Evolutionary conservation across 2,329 filamentous ascomycete genomes (phyloP).

Genomic region (Juglanconis oblonga): DNA sequence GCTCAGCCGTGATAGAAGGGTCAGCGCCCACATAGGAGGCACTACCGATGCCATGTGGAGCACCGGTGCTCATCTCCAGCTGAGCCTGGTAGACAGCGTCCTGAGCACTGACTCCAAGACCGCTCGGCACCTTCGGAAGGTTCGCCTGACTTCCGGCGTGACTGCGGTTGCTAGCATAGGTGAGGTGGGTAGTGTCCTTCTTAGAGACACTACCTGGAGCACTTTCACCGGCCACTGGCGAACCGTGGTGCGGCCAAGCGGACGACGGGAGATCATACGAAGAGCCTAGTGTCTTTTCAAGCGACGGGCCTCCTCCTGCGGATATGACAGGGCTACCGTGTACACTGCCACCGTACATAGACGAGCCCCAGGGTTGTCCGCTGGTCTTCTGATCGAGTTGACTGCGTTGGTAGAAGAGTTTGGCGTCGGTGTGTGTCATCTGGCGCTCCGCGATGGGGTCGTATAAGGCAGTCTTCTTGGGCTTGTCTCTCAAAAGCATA

Average conservation of each 20-base stretch:
- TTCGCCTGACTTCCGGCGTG: slow-evolving; percentile 15
- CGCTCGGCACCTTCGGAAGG: slow-evolving; percentile 5
- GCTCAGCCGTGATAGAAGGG: slow-evolving; percentile 76
- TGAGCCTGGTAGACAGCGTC: slow-evolving; percentile 23
- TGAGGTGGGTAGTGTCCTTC: slow-evolving; percentile 17
- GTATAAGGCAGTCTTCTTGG: slow-evolving; percentile 79
- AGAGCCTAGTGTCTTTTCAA: slow-evolving; percentile 12
- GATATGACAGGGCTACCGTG: slow-evolving; percentile 45
- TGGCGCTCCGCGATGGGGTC: slow-evolving; percentile 92
- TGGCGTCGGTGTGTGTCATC: slow-evolving; percentile 90
- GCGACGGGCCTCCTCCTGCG: slow-evolving; percentile 6
- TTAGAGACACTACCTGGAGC: slow-evolving; percentile 16
- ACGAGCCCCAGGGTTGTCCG: slow-evolving; percentile 34
- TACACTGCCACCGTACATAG: slow-evolving; percentile 36
- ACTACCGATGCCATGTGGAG: slow-evolving; percentile 61
- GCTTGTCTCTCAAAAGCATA: slow-evolving; percentile 59
- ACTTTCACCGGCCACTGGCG: slow-evolving; percentile 11
- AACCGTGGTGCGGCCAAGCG: slow-evolving; percentile 15
- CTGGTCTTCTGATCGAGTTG: slow-evolving; percentile 56
- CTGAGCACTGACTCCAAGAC: slow-evolving; percentile 18
- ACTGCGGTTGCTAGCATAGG: slow-evolving; percentile 15
- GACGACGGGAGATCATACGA: slow-evolving; percentile 10
- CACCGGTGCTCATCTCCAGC: slow-evolving; percentile 21
- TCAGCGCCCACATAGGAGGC: slow-evolving; percentile 70
- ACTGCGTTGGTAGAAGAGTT: slow-evolving; percentile 91